Evolutionary conservation across 306 rosid genomes (phyloP), one percentile per base, ranked within the genome.

Genomic region (Cucurbita moschata): DNA sequence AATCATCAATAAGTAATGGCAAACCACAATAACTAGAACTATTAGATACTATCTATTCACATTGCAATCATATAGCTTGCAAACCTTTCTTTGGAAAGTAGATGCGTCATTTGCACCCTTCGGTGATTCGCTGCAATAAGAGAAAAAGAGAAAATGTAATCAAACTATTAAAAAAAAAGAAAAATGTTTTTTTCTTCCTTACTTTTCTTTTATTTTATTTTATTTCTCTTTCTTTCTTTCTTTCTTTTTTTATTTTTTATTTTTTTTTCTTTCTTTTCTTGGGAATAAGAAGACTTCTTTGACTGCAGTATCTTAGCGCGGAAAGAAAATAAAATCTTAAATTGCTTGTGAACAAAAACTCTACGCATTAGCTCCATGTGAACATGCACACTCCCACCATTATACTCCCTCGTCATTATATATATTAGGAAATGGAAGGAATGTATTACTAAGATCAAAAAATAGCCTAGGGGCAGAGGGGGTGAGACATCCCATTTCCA

Each of bases 51-150:
- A 30, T 30, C 35, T 3, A 30, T 30, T 30, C 35, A 30, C 30
- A 26, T 26, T 26, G 30, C 30, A 26, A 26, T 30, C 35, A 30
- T 30, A 30, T 5, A 39, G 15, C 13, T 72, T 55, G 5, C 15
- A 66, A 74, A 95, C 99, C 99, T 95, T 95, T 71, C 89, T 86
- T 79, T 95, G 99, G 81, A 95, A 95, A 2, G 99, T 95, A 58
- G 96, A 95, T 52, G 97, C 96, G 62, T 91, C 96, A 83, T 91
- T 95, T 53, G 96, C 96, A 53, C 99, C 99, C 86, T 89, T 95
- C 4, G 96, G 97, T 23, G 99, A 95, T 82, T 95, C 99, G 63
- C 97, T 94, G 77, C 80, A 86, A 79, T 60, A 23, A 50, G 44
- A 8, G 63, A 6, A 26, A 64, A 46, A 18, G 61, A 49, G 9